Conservation (phyloP, 805 yeast species). For the Nakazawaea holstii region DNA sequence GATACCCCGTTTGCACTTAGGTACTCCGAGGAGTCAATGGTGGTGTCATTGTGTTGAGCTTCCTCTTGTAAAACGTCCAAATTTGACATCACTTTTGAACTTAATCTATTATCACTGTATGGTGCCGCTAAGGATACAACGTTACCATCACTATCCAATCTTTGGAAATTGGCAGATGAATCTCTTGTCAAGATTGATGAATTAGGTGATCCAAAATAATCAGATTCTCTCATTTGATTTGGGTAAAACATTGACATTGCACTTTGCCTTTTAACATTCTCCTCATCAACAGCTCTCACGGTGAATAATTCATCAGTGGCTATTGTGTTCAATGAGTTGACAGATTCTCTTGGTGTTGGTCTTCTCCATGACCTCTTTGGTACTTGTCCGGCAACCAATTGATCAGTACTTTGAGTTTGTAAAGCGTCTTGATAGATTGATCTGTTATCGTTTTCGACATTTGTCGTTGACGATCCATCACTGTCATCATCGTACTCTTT, state of each 20-base stretch:
- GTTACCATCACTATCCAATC: conserved; percentile 41
- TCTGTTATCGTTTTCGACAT: conserved; percentile 35
- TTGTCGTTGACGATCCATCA: conserved; percentile 46
- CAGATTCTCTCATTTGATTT: conserved; percentile 15
- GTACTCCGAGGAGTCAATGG: conserved; percentile 1
- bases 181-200: conserved; percentile 15
- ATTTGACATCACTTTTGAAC: conserved; percentile 3
- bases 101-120: conserved; percentile 5
- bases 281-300: conserved; percentile 68
- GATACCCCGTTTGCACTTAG: conserved; percentile 4
- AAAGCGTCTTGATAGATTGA: conserved; percentile 33
- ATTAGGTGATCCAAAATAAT: conserved; percentile 20
- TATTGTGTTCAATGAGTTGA: conserved; percentile 74
- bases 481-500: conserved; percentile 24
- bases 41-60: neutral
- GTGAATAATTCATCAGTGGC: conserved; percentile 80
- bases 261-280: conserved; percentile 31
- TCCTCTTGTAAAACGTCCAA: conserved; percentile 29
- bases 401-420: conserved; percentile 34
- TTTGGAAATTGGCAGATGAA: conserved; percentile 31
- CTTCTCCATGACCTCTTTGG: conserved; percentile 54
- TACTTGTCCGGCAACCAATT: conserved; percentile 22
- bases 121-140: conserved; percentile 22
- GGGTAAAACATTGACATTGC: conserved; percentile 22
- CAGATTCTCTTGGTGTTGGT: conserved; percentile 53